Base-by-base conservation (phyloP, 1,284 basidiomycete genomes). In the Stygiomarasmius scandens region DNA sequence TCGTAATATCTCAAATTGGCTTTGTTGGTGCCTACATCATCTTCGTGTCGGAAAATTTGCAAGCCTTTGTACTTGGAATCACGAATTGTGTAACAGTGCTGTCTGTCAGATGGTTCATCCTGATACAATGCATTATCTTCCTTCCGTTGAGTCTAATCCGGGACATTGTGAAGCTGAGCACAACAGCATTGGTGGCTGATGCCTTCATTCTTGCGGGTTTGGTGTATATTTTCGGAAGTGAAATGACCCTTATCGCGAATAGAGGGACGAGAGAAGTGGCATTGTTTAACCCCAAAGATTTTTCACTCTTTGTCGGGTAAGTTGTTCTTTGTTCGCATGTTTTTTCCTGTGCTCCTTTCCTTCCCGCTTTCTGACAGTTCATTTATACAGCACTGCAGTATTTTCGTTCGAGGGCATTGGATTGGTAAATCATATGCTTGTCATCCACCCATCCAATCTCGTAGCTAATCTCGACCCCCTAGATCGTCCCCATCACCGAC, bases 331-430 rank as follows among this genome's bases (percentile, higher is more conserved):
- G n/a, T n/a, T n/a, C n/a, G n/a, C n/a, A n/a, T 44, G 14, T 16
- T 25, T 12, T 16, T 20, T 8, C 10, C 44, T 34, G 25, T 16
- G 47, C 29, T 24, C 53, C 29, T 41, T 23, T 11, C 20, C 25
- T 52, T 56, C 48, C 20, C 49, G 62, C 14, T 19, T 22, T 32
- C 29, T 32, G 29, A 32, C 29, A 12, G 32, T 16, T 0, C 25
- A 20, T 24, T 3, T 54, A 67, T 51, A 54, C 63, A 92, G 94
- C 23, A 98, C 97, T 16, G 96, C 96, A 3, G 96, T 99, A 22
- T 99, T 98, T 71, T 95, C 97, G 0, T 99, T 99, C 64, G 97
- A 99, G 74, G 96, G 96, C 16, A 94, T 99, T 64, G 96, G 97
- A 49, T 77, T 99, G 71, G 91, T 92, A 64, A 64, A 86, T 73